Evolutionary conservation across 2,329 filamentous ascomycete genomes (phyloP), one percentile per base, ranked within the genome.

Genomic region (Macrophomina tecta): DNA sequence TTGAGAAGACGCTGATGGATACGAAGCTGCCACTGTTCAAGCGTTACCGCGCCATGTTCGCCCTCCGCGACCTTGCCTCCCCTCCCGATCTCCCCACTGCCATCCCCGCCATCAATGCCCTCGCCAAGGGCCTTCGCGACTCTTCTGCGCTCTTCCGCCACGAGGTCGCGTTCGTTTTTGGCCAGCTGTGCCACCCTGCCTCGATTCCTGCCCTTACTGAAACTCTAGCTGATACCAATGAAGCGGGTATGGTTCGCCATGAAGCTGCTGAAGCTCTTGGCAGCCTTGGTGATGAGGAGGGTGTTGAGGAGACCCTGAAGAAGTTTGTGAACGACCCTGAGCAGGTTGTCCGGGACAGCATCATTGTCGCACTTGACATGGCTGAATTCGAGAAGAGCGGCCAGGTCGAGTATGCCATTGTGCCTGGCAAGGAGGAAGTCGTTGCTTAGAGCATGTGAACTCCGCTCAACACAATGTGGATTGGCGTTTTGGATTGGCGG

Each of bases 91-190:
- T 96, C 51, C 91, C 93, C 1, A 97, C 94, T 1, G 94, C 94
- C 6, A 87, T 93, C 16, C 90, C 92, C n/a, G 94, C 95, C 18
- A 87, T 99, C 64, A 86, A 90, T 52, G 92, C 94, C 11, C 87
- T 99, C 55, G 93, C 95, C 53, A 90, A 89, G 75, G 95, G 95
- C 16, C 89, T 99, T 73, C 84, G 85, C 38, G 95, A 99, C 77
- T 85, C 89, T 18, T 97, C 94, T 58, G 94, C 94, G 5, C 88
- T 99, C 7, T 98, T 99, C 86, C 90, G 95, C 71, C 95, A 99
- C 82, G 95, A 99, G 78, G 93, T 99, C 71, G 95, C 95, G 14
- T 99, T 99, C 77, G 95, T 99, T 14, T 99, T 99, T 73, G 95
- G 95, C 65, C 95, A 99, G 79, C 85, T 99, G 63, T 93, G 91